A percentile compares a stretch with the other conserved stretches of the same genome.
Evolutionary conservation across 768 basidiomycete genomes (phyloP).

Genomic region (Boletus huronensis): DNA sequence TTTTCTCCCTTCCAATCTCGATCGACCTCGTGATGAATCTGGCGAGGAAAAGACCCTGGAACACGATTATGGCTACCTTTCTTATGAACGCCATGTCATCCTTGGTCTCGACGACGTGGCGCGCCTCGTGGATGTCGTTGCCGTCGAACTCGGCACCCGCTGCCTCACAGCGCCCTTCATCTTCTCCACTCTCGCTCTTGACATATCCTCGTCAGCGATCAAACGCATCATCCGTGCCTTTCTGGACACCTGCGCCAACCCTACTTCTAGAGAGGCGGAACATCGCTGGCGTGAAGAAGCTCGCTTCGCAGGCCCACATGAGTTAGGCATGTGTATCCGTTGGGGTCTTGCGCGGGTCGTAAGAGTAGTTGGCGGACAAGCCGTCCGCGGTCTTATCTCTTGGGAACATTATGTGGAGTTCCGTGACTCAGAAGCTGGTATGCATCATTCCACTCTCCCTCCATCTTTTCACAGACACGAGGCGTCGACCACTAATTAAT

Average conservation of each 20-base stretch:
- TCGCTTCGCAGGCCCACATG: conserved; percentile 77
- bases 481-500: conserved; percentile 19
- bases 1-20: conserved; percentile 52
- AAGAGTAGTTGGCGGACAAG: conserved; percentile 62
- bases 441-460: conserved; percentile 30
- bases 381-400: conserved; percentile 78
- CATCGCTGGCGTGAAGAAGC: conserved; percentile 75
- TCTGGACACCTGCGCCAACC: conserved; percentile 54
- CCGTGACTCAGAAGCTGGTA: conserved; percentile 79
- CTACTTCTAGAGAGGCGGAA: conserved; percentile 41
- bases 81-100: conserved; percentile 67
- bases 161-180: conserved; percentile 88
- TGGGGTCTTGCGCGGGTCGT: conserved; percentile 88
- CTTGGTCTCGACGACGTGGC: conserved; percentile 73
- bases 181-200: conserved; percentile 85
- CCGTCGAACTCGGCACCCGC: conserved; percentile 65
- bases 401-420: conserved; percentile 85
- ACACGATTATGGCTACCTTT: conserved; percentile 69
- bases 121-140: conserved; percentile 66
- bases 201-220: conserved; percentile 71
- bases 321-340: conserved; percentile 86
- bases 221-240: conserved; percentile 79
- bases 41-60: conserved; percentile 38
- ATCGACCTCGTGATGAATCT: conserved; percentile 41
- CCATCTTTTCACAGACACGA: conserved; percentile 23